Percentiles rank a stretch among this genome's conserved stretches.
phyloP scores from a whole-genome alignment of 306 rosid species.

The Acacia confusa region DNA sequence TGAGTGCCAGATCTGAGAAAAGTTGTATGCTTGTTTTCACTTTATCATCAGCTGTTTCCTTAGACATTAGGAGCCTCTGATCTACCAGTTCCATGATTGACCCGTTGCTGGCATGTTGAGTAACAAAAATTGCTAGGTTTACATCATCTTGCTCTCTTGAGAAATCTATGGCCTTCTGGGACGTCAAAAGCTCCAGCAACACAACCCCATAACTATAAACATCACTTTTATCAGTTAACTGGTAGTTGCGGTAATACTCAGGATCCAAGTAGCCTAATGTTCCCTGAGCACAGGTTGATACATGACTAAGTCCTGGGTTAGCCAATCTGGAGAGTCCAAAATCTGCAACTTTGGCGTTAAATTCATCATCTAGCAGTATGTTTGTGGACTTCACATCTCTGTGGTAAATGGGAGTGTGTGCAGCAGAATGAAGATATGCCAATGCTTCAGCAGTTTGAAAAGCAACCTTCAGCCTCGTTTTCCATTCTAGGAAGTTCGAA shows the following conservation, averaged over 20 bases:
- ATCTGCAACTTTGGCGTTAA: constrained; percentile 82
- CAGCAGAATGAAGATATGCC: constrained; percentile 81
- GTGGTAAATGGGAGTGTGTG: constrained; percentile 87
- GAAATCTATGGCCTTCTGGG: constrained; percentile 85
- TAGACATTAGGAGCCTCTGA: constrained; percentile 43
- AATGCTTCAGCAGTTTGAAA: constrained; percentile 88
- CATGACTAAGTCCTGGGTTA: constrained; percentile 82
- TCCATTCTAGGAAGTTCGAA: constrained; percentile 74
- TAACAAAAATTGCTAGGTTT: constrained; percentile 69
- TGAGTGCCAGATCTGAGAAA: constrained; percentile 73
- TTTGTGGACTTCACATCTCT: constrained; percentile 97
- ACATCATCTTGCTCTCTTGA: constrained; percentile 71
- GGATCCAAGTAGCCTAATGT: constrained; percentile 94
- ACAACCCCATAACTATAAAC: constrained; percentile 94
- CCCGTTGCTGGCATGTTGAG: constrained; percentile 51
- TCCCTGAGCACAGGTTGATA: constrained; percentile 98
- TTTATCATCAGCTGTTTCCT: constrained; percentile 34
- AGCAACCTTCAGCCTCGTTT: constrained; percentile 80
- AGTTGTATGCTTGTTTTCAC: constrained; percentile 52
- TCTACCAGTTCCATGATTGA: constrained; percentile 61
- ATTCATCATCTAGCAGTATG: constrained; percentile 67
- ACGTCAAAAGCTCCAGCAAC: constrained; percentile 81
- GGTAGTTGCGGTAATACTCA: constrained; percentile 84
- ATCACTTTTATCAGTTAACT: constrained; percentile 91
- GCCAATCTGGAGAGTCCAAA: constrained; percentile 96